phyloP scores from a whole-genome alignment of 176 grass and related monocot species.

The Rhynchospora breviuscula region DNA sequence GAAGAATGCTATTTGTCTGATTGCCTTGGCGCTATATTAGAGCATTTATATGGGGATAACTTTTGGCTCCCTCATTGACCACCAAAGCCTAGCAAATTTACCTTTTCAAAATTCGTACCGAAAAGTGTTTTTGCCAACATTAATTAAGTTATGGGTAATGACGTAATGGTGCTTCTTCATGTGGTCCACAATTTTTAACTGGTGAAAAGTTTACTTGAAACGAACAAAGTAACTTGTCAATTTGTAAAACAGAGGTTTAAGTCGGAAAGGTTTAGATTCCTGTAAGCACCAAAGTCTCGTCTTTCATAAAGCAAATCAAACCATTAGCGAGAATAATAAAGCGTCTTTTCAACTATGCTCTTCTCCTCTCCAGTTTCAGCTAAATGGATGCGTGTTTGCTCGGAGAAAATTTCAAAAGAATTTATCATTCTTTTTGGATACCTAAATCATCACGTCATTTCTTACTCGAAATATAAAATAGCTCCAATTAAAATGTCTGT shows the following conservation, averaged over 20 bases:
- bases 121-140: not conserved
- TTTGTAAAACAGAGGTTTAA: not conserved
- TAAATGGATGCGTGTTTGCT: not conserved
- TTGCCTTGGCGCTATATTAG: not conserved
- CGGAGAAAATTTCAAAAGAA: too few relatives aligned
- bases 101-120: not conserved
- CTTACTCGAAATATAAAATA: too few relatives aligned
- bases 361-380: not conserved
- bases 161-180: not conserved
- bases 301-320: conserved; percentile 12
- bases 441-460: too few relatives aligned
- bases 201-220: conserved; percentile 3
- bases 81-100: not conserved
- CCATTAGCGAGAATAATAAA: conserved; percentile 21
- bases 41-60: not conserved
- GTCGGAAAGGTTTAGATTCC: conserved; percentile 22
- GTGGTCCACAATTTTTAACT: not conserved
- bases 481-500: too few relatives aligned
- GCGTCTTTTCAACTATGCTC: not conserved
- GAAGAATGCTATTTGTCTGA: not conserved
- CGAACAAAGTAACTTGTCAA: conserved; percentile 12
- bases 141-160: not conserved
- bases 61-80: not conserved
- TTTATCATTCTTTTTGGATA: too few relatives aligned
- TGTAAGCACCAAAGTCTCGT: conserved; percentile 10